phyloP scores from a whole-genome alignment of 2,329 filamentous ascomycete species.

The Sporothrix dimorphospora region DNA sequence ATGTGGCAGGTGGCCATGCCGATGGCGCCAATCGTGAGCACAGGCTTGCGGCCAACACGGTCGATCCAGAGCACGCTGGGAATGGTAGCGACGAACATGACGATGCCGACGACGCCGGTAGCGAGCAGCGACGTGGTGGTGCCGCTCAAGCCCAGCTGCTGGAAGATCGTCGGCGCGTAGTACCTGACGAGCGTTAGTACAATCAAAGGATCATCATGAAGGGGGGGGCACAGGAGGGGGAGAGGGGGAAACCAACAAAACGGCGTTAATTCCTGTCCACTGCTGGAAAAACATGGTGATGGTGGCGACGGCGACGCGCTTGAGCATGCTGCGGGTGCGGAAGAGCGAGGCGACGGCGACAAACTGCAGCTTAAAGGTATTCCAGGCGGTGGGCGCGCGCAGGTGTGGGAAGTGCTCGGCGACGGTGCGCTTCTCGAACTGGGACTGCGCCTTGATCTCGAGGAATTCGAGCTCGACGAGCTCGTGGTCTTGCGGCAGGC shows the following conservation, averaged over 20 bases:
- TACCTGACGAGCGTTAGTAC: slow-evolving; percentile 45
- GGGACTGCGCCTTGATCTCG: slow-evolving; percentile 78
- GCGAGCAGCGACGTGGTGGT: slow-evolving; percentile 63
- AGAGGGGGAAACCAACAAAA: slow-evolving; percentile 47
- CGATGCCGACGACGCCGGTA: slow-evolving; percentile 71
- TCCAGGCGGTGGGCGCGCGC: slow-evolving; percentile 61
- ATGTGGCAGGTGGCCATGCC: slow-evolving; percentile 73
- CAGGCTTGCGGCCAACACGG: slow-evolving; percentile 63
- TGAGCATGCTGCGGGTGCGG: slow-evolving; percentile 67
- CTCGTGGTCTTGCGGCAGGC: slow-evolving; percentile 63
- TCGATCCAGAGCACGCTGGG: slow-evolving; percentile 69
- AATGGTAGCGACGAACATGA: slow-evolving; percentile 70
- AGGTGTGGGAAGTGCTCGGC: slow-evolving; percentile 70
- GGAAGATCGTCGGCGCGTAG: slow-evolving; percentile 72
- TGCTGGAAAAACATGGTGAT: slow-evolving; percentile 66
- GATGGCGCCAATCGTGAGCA: slow-evolving; percentile 65
- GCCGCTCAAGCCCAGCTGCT: slow-evolving; percentile 60
- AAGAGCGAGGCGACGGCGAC: slow-evolving; percentile 68
- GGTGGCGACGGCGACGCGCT: slow-evolving; percentile 65
- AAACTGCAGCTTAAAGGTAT: slow-evolving; percentile 70
- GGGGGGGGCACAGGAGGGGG: too few relatives aligned
- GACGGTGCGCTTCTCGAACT: slow-evolving; percentile 75
- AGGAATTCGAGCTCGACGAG: slow-evolving; percentile 75
- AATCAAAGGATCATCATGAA: background rate
- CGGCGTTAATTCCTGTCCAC: slow-evolving; percentile 56